These are phyloP conservation scores for Colletotrichum shisoi DNA, from an alignment of 2,329 filamentous ascomycete species.

Conservation along the genomic window DNA sequence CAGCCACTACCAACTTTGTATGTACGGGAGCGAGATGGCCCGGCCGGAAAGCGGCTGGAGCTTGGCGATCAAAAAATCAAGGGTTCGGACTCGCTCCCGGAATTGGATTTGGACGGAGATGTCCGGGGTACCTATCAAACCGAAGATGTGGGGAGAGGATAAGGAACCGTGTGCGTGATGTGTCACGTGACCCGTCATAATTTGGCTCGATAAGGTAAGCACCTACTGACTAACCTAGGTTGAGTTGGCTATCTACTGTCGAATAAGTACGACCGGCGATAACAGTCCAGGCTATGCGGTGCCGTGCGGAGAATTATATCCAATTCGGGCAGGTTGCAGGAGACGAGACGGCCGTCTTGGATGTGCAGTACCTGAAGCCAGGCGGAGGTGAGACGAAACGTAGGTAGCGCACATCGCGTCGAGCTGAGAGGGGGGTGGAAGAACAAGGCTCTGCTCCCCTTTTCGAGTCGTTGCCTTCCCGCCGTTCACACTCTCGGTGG, in stretches of 20 bases:
- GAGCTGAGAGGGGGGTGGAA: background rate
- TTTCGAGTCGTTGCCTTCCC: background rate
- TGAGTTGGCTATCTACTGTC: too few relatives aligned
- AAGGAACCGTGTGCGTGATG: background rate
- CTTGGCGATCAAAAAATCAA: slow-evolving; percentile 1
- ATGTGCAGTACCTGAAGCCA: slow-evolving; percentile 6
- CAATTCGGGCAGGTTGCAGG: slow-evolving; percentile 4
- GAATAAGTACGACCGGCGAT: too few relatives aligned
- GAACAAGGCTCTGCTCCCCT: background rate
- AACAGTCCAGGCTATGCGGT: background rate
- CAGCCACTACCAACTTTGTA: too few relatives aligned
- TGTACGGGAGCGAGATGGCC: slow-evolving; percentile 6
- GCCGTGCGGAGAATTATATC: background rate
- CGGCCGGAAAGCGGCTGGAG: slow-evolving; percentile 10
- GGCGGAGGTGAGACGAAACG: slow-evolving; percentile 1
- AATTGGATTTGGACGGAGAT: background rate
- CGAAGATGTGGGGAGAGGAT: slow-evolving; percentile 8
- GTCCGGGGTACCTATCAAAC: slow-evolving; percentile 2
- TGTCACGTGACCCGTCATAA: slow-evolving; percentile 21
- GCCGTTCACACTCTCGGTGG: background rate
- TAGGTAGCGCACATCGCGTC: background rate
- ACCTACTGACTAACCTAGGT: too few relatives aligned
- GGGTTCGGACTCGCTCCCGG: slow-evolving; percentile 5
- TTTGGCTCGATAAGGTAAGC: background rate
- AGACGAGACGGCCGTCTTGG: background rate